Percentiles rank a stretch among this genome's conserved stretches.
Conservation (phyloP, 106 monocot species). For the Dendrobium officinale region DNA sequence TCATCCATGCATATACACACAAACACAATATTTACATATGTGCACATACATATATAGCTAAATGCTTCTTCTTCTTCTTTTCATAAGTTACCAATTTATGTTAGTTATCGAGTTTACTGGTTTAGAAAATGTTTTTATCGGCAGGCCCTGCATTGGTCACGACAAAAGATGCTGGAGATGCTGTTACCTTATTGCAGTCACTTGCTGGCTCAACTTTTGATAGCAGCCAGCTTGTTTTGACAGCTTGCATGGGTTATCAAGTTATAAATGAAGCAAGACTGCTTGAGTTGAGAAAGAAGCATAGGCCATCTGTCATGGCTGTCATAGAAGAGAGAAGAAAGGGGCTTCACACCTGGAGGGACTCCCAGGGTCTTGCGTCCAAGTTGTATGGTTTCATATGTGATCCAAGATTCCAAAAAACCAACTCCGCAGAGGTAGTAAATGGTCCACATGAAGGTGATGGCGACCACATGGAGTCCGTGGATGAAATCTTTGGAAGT, state of each 20-base stretch:
- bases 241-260: slow-evolving; percentile 97
- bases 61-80: not conserved
- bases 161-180: slow-evolving; percentile 96
- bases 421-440: slow-evolving; percentile 26
- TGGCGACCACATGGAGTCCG: slow-evolving; percentile 10
- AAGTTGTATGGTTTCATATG: slow-evolving; percentile 84
- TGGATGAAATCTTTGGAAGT: slow-evolving; percentile 32
- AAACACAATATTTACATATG: not conserved
- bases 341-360: slow-evolving; percentile 63
- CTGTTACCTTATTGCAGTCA: slow-evolving; percentile 84
- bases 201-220: slow-evolving; percentile 97
- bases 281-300: slow-evolving; percentile 64
- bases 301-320: slow-evolving; percentile 68
- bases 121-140: slow-evolving; percentile 7
- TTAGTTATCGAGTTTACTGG: not conserved
- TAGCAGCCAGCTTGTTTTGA: slow-evolving; percentile 91
- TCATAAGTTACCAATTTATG: too few species aligned
- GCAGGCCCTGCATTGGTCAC: slow-evolving; percentile 90
- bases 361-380: slow-evolving; percentile 71
- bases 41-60: not conserved
- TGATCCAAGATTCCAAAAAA: slow-evolving; percentile 37
- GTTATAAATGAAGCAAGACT: slow-evolving; percentile 68
- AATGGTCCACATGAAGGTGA: slow-evolving; percentile 23
- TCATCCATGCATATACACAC: not conserved
- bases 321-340: slow-evolving; percentile 81